Evolutionary conservation across 108 stramenopile genomes (phyloP).

Genomic region (Conticribra guillardii): DNA sequence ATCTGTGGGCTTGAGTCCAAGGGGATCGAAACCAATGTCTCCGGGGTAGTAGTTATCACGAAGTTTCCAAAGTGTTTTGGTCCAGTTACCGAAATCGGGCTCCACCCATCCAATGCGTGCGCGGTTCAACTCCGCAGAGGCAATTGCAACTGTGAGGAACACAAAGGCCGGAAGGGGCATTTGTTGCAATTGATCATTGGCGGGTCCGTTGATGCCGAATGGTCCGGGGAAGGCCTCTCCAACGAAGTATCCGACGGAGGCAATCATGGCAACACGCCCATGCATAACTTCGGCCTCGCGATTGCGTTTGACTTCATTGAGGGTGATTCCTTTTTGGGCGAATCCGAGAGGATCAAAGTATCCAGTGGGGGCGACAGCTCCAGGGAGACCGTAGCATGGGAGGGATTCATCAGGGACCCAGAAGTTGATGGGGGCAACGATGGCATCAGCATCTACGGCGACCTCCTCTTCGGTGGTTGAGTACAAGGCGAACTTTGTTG

Average conservation of each 20-base stretch:
- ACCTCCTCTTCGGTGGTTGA: conserved; percentile 20
- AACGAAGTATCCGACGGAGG: conserved; percentile 54
- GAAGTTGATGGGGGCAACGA: conserved; percentile 54
- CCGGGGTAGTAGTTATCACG: conserved; percentile 84
- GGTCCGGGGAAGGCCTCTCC: conserved; percentile 54
- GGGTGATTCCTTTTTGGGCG: conserved; percentile 54
- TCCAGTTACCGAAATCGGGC: conserved; percentile 50
- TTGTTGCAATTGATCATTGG: conserved; percentile 80
- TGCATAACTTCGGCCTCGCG: conserved; percentile 81
- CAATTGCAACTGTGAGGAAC: conserved; percentile 55
- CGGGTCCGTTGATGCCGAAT: conserved; percentile 67
- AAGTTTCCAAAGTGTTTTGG: conserved; percentile 52
- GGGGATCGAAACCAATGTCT: conserved; percentile 88
- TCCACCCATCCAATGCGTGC: conserved; percentile 78
- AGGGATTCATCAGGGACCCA: conserved; percentile 55
- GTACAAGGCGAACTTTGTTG: conserved; percentile 4
- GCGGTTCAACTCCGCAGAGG: conserved; percentile 62
- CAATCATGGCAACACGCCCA: conserved; percentile 75
- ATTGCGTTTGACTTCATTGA: conserved; percentile 64
- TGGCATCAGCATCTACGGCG: conserved; percentile 12
- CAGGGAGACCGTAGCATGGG: conserved; percentile 69
- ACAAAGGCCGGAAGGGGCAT: conserved; percentile 51
- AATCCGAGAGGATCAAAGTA: conserved; percentile 82
- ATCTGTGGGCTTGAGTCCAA: conserved; percentile 76
- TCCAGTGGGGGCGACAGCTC: conserved; percentile 60